Conservation (phyloP, 352 stramenopile genomes). For the Phytophthora sansomeana region DNA sequence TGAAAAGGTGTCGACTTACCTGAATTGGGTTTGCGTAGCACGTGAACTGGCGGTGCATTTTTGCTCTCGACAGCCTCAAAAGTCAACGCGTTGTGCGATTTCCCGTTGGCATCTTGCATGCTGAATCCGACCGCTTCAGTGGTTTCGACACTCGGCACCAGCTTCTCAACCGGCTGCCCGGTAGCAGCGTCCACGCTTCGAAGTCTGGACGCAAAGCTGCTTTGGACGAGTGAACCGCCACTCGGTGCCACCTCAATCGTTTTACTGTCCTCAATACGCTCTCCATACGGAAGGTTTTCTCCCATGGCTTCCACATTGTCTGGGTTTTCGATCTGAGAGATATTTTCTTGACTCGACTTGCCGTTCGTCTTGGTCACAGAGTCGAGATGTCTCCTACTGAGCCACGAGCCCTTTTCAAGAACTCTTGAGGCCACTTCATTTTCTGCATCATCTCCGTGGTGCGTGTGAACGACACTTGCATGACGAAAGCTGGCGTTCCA, state of each 20-base stretch:
- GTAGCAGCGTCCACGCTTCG: conserved; percentile 19
- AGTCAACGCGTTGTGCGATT: not conserved
- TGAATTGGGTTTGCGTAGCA: conserved; percentile 26
- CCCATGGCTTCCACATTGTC: not conserved
- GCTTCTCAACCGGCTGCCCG: conserved; percentile 3
- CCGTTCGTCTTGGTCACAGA: not conserved
- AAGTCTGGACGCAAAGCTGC: conserved; percentile 26
- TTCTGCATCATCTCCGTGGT: not conserved
- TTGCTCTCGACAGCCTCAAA: conserved; percentile 9
- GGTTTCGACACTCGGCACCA: conserved; percentile 16
- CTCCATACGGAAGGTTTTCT: conserved; percentile 1
- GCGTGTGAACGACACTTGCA: not conserved
- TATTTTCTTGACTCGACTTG: not conserved
- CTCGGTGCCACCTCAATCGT: not conserved
- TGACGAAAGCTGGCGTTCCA: conserved; percentile 38
- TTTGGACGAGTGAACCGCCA: not conserved
- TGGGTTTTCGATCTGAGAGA: not conserved
- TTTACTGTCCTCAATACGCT: conserved; percentile 1
- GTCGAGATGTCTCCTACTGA: conserved; percentile 22
- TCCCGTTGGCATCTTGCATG: conserved; percentile 19
- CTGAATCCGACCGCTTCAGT: conserved; percentile 21
- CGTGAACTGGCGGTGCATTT: conserved; percentile 19
- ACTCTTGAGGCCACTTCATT: not conserved
- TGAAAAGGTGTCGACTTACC: conserved; percentile 5
- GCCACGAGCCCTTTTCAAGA: conserved; percentile 13